Evolutionary conservation across 176 grass and related monocot genomes (phyloP), one percentile per base, ranked within the genome.

Genomic region (Rhynchospora tenuis): DNA sequence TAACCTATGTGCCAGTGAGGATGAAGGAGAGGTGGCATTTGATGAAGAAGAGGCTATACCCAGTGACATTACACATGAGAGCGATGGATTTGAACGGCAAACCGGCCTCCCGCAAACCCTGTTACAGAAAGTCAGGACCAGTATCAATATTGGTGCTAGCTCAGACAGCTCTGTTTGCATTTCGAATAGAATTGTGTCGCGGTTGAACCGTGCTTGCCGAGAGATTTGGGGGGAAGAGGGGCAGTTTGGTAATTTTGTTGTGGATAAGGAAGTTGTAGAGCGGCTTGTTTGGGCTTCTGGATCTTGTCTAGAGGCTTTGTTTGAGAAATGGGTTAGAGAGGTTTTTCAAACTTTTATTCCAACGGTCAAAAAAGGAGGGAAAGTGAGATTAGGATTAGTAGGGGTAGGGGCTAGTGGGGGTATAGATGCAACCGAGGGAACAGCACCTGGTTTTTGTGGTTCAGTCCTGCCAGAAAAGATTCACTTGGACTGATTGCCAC

Each of bases 61-160:
- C 2, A 97, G 90, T 47, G 92, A 94, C 85, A 87, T 97, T 52
- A 97, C 95, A 13, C 64, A 94, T 52, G 95, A 97, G 71, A 68
- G 65, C 23, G 60, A 47, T 22, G 52, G 63, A 31, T 82, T 71
- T 59, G 55, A 24, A 23, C 24, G 14, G n/a, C 80, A 81, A 19
- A 74, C 14, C 66, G 50, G 58, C 4, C 64, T 73, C 1, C 43
- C 56, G 17, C 79, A 62, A 31, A 16, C 55, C 74, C 20, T 89
- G 45, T 77, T 91, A 27, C 47, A 81, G 52, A 82, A 83, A 70
- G 0, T 87, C 5, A 78, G 88, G 0, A 13, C 77, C 17, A 58
- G 52, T 46, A 69, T 93, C 19, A 52, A 83, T 22, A 28, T 86
- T 7, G 84, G 65, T 45, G 69, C 80, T 23, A 68, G 71, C 46